Conservation (phyloP, 225 moss, liverwort and hornwort genomes). For the Pseudoscleropodium purum region DNA sequence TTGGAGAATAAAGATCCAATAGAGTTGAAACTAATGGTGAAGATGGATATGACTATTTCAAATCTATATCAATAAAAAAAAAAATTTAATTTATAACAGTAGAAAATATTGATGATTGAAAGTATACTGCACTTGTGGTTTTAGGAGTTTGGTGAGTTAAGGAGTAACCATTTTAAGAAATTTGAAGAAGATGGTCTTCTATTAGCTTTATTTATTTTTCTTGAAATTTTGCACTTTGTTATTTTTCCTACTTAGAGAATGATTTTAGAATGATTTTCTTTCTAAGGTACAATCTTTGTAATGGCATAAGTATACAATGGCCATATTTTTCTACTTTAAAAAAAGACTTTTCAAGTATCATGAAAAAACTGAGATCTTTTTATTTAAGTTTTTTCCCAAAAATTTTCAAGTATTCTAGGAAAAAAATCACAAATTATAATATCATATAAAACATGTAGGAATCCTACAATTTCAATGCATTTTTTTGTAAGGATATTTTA, state of each 20-base stretch:
- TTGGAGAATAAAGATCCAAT: neutral
- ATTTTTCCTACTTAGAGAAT: neutral
- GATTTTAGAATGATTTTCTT: neutral
- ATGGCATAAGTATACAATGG: neutral
- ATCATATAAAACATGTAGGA: fast-evolving
- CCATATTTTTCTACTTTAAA: neutral
- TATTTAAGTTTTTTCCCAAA: neutral
- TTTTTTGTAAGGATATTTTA: neutral
- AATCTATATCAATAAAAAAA: neutral
- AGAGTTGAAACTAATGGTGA: neutral
- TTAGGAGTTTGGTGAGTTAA: neutral
- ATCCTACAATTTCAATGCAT: neutral
- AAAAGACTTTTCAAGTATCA: neutral
- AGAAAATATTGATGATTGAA: neutral
- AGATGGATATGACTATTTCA: neutral
- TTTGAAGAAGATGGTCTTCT: fast-evolving
- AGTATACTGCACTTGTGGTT: neutral
- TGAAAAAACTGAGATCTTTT: too few relatives aligned
- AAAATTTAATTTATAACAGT: neutral
- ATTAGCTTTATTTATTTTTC: neutral
- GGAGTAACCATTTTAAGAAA: neutral
- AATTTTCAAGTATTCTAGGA: fast-evolving
- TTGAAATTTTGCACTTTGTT: neutral
- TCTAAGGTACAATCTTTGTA: neutral
- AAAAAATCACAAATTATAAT: neutral